Percentiles rank a stretch among this genome's conserved stretches.
Evolutionary conservation across 2,329 filamentous ascomycete species (phyloP).

Genomic region (Colletotrichum sp.): DNA sequence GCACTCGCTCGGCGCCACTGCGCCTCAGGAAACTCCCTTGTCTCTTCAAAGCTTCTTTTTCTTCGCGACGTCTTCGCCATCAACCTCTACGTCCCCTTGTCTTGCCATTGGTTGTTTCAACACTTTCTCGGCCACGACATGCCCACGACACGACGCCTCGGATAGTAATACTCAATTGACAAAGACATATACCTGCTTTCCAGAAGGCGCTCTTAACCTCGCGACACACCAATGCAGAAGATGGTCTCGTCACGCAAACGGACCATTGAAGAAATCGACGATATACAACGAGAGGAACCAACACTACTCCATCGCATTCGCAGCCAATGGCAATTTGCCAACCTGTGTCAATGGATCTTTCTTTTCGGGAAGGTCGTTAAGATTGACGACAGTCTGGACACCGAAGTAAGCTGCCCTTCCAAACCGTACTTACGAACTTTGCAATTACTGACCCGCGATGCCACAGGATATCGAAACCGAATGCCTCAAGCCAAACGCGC

Average conservation of each 20-base stretch:
- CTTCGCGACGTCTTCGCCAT: neutral
- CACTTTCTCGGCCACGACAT: neutral
- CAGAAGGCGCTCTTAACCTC: neutral
- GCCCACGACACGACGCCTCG: neutral
- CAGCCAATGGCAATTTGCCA: conserved; percentile 96
- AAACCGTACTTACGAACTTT: neutral
- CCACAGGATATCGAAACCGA: conserved; percentile 84
- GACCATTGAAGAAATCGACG: conserved; percentile 47
- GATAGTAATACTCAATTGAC: neutral
- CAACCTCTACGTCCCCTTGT: neutral
- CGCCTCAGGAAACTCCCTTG: neutral
- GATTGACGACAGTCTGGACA: conserved; percentile 85
- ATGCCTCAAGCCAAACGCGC: conserved; percentile 81
- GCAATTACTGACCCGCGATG: neutral
- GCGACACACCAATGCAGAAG: neutral
- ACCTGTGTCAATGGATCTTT: conserved; percentile 90
- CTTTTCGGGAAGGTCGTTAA: conserved; percentile 90
- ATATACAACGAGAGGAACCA: conserved; percentile 31
- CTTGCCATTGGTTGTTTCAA: neutral
- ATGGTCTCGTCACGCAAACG: conserved; percentile 57
- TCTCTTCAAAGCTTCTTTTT: neutral
- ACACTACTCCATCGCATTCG: conserved; percentile 71
- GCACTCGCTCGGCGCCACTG: neutral
- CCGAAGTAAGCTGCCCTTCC: conserved; percentile 70
- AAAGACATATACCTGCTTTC: neutral